Evolutionary conservation across 306 rosid genomes (phyloP).

Genomic region (Gleditsia sinensis): DNA sequence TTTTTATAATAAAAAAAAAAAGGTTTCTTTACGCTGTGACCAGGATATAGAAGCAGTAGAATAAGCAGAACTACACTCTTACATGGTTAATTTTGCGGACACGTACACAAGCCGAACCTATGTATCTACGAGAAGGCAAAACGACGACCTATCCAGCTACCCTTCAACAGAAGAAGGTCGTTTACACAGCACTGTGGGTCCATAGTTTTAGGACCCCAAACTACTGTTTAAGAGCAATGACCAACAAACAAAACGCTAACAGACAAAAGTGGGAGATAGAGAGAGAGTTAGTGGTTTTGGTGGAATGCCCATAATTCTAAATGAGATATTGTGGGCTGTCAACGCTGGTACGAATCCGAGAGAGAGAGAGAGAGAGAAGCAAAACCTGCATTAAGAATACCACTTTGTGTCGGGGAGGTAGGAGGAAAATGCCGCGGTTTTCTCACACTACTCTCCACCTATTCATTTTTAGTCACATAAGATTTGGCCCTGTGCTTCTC

Average conservation of each 20-base stretch:
- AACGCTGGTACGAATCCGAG: slow-evolving; percentile 28
- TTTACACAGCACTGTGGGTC: too few relatives aligned
- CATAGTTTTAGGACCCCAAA: too few relatives aligned
- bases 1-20: too few relatives aligned
- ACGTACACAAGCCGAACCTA: slow-evolving; percentile 22
- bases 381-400: slow-evolving; percentile 41
- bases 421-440: slow-evolving; percentile 59
- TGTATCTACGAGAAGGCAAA: slow-evolving; percentile 8
- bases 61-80: too few relatives aligned
- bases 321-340: slow-evolving; percentile 62
- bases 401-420: slow-evolving; percentile 55
- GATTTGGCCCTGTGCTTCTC: slow-evolving; percentile 52
- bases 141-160: slow-evolving; percentile 27
- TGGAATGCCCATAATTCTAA: slow-evolving; percentile 11
- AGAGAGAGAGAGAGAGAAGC: slow-evolving; percentile 9
- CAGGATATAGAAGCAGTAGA: too few relatives aligned
- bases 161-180: too few relatives aligned
- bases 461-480: too few relatives aligned
- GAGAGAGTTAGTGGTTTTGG: slow-evolving; percentile 37
- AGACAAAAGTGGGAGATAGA: slow-evolving; percentile 45
- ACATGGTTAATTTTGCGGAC: too few relatives aligned
- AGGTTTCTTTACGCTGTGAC: background rate
- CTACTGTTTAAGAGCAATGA: background rate
- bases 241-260: slow-evolving; percentile 40
- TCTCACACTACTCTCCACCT: slow-evolving; percentile 33